Conservation (phyloP, 805 yeast genomes). For the Candida yuanshanica region DNA sequence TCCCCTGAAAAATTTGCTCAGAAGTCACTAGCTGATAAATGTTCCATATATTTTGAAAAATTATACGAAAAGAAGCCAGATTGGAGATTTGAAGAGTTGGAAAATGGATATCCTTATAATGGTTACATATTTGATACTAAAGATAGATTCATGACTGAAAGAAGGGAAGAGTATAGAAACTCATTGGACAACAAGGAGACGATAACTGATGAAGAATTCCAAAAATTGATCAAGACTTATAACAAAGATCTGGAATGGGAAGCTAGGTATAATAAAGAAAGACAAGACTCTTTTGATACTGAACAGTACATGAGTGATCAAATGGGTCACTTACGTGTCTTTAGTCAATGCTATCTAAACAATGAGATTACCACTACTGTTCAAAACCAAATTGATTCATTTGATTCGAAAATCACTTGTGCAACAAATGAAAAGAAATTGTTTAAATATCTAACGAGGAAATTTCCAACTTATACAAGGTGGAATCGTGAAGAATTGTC, state of each 20-base stretch:
- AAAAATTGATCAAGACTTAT: constrained; percentile 6
- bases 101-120: constrained; percentile 15
- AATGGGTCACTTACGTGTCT: constrained; percentile 23
- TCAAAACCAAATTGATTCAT: constrained; percentile 7
- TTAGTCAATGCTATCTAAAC: constrained; percentile 22
- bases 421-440: constrained; percentile 28
- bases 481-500: constrained; percentile 31
- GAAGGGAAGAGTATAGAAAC: constrained; percentile 12
- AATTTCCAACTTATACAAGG: constrained; percentile 34
- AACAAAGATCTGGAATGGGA: constrained; percentile 17
- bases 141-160: constrained; percentile 14
- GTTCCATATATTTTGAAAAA: constrained; percentile 16
- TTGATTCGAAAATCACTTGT: constrained; percentile 13
- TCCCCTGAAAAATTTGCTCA: constrained; percentile 14
- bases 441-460: constrained; percentile 36
- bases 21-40: constrained; percentile 11
- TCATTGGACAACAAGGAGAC: constrained; percentile 10
- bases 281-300: constrained; percentile 14
- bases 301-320: constrained; percentile 21
- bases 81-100: constrained; percentile 21
- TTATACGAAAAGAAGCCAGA: constrained; percentile 17
- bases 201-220: constrained; percentile 9
- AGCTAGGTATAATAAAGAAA: constrained; percentile 6
- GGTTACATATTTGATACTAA: constrained; percentile 23
- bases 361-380: constrained; percentile 1